Conservation (phyloP, 768 basidiomycete species). For the Suillus subaureus region DNA sequence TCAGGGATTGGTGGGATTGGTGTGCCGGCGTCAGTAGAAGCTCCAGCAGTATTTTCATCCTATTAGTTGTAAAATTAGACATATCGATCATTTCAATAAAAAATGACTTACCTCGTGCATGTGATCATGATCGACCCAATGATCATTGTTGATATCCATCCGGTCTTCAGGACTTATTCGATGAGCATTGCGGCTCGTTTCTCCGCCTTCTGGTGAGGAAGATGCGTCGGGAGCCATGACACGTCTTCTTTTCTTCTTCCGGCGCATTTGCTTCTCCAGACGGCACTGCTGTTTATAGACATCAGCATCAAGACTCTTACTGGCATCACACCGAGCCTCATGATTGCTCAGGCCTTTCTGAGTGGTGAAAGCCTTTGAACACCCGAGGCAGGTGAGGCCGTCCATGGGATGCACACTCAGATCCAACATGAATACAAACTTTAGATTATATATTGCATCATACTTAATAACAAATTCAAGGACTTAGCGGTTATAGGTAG, state of each 20-base stretch:
- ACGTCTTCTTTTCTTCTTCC: background rate
- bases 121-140: background rate
- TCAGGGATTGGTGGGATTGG: background rate
- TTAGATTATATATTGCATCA: too few species aligned
- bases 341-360: conserved; percentile 1
- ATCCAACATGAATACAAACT: too few species aligned
- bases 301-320: background rate
- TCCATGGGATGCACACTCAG: conserved; percentile 4
- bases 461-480: too few species aligned
- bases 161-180: too few species aligned
- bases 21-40: background rate
- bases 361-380: background rate
- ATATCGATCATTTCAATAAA: too few species aligned
- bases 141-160: background rate
- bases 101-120: background rate
- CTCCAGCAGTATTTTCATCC: background rate
- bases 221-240: background rate
- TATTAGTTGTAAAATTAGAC: background rate
- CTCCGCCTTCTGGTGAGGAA: background rate
- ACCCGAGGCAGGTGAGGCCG: background rate
- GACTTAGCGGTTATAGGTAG: too few species aligned
- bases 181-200: background rate
- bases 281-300: background rate
- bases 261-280: background rate
- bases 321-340: background rate